Base-by-base conservation (phyloP, 73 alveolate genomes). In the Uronychia binucleata region DNA sequence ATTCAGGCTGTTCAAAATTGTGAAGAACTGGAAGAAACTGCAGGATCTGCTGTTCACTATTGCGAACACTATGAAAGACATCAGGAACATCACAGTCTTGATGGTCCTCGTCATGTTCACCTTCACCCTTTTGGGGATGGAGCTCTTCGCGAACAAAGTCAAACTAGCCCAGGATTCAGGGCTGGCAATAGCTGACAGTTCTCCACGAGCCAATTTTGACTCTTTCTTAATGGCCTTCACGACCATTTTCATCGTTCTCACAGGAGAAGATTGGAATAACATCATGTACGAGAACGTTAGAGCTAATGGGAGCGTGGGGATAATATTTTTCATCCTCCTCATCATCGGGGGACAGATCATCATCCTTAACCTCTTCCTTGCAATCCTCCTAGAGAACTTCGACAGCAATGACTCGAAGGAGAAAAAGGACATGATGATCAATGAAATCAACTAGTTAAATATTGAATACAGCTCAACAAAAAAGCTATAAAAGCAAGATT, bases 281-380 rank as follows among this genome's bases (percentile, higher is more conserved):
- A 77, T 77, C 31, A 75, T 85, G 29, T 85, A 78, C 77, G 75
- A 60, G 1, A 58, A 46, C 32, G 79, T 85, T 81, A 34, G 67
- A 74, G 89, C 59, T 19, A 13, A 33, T 85, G 67, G 91, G 34
- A 0, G 30, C 19, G 67, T 46, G 19, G 67, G 67, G 67, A 46
- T 80, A 0, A 74, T 90, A 46, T 90, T 86, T 78, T 90, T 86
- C 86, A 87, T 90, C 0, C 29, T 85, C 19, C 82, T 90, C 28
- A 81, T 83, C 57, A 84, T 83, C 0, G 59, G 87, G 33, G 96
- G 93, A 1, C 87, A 90, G 28, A 67, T 86, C 33, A 90, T 90
- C 58, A 57, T 90, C 8, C 75, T 90, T 0, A 90, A 90, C 26
- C 80, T 90, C 34, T 90, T 90, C 77, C 74, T 90, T 1, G 96